Conservation (phyloP, 257 asterid genomes). For the Solanum tarapatanum region DNA sequence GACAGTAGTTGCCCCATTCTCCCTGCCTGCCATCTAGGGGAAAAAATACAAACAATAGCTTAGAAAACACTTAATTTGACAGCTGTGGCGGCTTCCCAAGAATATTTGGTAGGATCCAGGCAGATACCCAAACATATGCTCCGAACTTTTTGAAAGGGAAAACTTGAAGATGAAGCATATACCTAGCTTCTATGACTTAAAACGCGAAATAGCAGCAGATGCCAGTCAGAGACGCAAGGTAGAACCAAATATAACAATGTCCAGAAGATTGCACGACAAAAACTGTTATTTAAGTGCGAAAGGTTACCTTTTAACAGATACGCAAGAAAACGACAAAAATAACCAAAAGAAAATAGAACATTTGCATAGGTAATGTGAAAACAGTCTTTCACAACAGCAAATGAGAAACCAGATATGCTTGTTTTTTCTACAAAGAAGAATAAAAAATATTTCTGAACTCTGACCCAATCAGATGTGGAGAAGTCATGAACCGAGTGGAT, state of each 20-base stretch:
- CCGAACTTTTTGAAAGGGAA: background rate
- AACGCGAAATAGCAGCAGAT: background rate
- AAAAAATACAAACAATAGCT: background rate
- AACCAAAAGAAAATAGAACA: background rate
- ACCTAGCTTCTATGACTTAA: background rate
- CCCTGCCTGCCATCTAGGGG: slow-evolving; percentile 68
- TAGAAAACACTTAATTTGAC: background rate
- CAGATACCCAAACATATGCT: background rate
- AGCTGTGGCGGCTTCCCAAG: background rate
- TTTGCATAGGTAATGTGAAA: background rate
- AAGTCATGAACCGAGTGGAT: background rate
- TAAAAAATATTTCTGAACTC: background rate
- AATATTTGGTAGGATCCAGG: background rate
- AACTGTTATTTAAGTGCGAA: background rate
- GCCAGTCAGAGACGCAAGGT: background rate
- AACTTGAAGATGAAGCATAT: background rate
- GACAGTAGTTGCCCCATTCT: slow-evolving; percentile 94
- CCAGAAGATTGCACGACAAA: background rate
- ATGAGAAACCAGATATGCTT: background rate
- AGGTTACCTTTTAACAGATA: background rate
- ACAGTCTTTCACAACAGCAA: background rate
- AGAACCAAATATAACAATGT: background rate
- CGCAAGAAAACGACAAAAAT: background rate
- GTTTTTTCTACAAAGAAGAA: background rate
- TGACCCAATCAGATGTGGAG: background rate